A percentile compares a stretch with the other conserved stretches of the same genome.
Conservation (phyloP, 2,329 filamentous ascomycete genomes). For the Exophiala aquamarina region DNA sequence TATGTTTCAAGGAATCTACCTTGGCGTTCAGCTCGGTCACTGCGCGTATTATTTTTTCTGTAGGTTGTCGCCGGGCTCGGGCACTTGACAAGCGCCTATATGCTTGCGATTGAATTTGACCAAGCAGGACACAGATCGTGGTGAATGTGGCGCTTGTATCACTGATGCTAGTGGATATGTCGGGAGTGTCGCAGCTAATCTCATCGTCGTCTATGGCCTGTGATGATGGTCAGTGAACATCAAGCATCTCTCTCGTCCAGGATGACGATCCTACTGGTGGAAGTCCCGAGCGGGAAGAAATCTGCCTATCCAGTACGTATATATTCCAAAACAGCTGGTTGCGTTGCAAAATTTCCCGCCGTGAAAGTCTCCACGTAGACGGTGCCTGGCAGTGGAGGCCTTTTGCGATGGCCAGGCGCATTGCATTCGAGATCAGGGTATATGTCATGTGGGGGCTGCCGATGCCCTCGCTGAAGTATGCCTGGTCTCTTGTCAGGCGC, state of each 20-base stretch:
- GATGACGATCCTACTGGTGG: constrained; percentile 5
- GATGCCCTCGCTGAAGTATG: constrained; percentile 5
- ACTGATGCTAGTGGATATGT: background rate
- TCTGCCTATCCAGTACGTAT: constrained; percentile 6
- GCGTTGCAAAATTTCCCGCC: constrained; percentile 1
- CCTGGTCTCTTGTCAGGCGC: background rate
- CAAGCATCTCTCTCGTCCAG: background rate
- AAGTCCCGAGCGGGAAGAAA: constrained; percentile 4
- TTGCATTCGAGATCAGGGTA: constrained; percentile 2
- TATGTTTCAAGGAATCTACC: background rate
- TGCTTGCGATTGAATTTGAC: constrained; percentile 6
- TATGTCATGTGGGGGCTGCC: constrained; percentile 2
- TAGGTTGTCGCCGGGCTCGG: constrained; percentile 5
- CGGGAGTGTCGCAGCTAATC: constrained; percentile 1
- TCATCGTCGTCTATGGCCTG: constrained; percentile 6
- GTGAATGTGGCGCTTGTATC: background rate
- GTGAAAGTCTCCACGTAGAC: constrained; percentile 1
- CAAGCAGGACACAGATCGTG: constrained; percentile 1
- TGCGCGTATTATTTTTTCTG: constrained; percentile 1
- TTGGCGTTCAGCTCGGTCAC: constrained; percentile 1
- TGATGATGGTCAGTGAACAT: constrained; percentile 1
- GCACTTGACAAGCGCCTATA: constrained; percentile 3
- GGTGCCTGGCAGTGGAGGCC: constrained; percentile 2
- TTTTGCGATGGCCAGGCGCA: constrained; percentile 3
- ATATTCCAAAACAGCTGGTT: constrained; percentile 6